Evolutionary conservation across 106 monocot genomes (phyloP), one percentile per base, ranked within the genome.

Genomic region (Cymbidium sinense): DNA sequence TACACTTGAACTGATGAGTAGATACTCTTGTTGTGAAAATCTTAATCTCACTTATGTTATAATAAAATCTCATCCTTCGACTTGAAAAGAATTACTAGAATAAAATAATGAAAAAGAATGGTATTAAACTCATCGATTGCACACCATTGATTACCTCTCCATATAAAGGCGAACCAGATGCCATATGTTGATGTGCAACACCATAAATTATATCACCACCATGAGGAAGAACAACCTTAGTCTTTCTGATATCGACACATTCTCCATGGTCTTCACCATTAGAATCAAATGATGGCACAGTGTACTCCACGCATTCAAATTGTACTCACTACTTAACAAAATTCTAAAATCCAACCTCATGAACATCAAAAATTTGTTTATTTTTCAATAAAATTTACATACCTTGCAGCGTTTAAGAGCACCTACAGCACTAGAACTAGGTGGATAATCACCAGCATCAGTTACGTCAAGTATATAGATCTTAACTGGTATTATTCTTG

Each of bases 381-480:
- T 67, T 15, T 23, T 13, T 31, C 17, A 33, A 67, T 13, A 23
- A 5, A 67, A 15, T 67, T 27, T 41, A 5, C 70, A 47, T 76
- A 89, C 95, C 92, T 82, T 88, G 88, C 92, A 92, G 44, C 79
- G 79, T 7, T 43, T 43, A 21, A 0, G 25, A 34, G 64, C 13
- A 13, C 25, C 19, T 9, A 20, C 34, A 0, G 50, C 34, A 41
- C 17, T n/a, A n/a, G n/a, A n/a, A n/a, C n/a, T n/a, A n/a, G n/a
- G n/a, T n/a, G n/a, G n/a, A n/a, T n/a, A n/a, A 19, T 19, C 5
- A 29, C 31, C 61, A 1, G 76, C 81, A 0, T 81, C 41, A 92
- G 88, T 19, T 83, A n/a, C 88, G 77, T 95, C 95, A 21, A 95
- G 78, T 74, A 95, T 90, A 54, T 93, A 95, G 29, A 95, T 88